These are phyloP conservation scores for Phlyctochytrium arcticum DNA, from an alignment of 192 early-diverging fungal genomes.

Conservation along the genomic window DNA sequence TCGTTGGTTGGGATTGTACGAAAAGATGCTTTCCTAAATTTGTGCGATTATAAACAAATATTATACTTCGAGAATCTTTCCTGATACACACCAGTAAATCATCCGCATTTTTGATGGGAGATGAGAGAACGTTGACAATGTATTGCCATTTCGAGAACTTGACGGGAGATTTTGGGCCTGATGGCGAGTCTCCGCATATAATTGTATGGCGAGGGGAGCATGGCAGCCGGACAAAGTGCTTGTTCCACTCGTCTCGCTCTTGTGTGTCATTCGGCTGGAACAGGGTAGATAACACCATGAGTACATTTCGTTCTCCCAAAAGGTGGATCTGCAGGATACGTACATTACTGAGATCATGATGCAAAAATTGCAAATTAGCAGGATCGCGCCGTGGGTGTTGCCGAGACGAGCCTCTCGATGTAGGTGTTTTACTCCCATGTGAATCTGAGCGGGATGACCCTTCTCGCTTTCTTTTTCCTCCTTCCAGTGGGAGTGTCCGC, in stretches of 20 bases:
- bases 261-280: background rate
- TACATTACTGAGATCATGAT: no score
- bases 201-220: background rate
- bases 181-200: background rate
- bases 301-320: background rate
- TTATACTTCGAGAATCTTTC: no score
- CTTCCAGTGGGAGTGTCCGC: no score
- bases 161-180: background rate
- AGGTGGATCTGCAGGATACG: no score
- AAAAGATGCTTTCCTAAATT: constrained; percentile 10
- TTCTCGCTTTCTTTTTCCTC: no score
- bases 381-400: background rate
- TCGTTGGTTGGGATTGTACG: constrained; percentile 16
- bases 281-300: background rate
- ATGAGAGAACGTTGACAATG: background rate
- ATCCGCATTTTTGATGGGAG: background rate
- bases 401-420: background rate
- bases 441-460: no score
- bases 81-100: background rate
- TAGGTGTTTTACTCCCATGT: background rate
- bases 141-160: constrained; percentile 15
- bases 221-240: constrained; percentile 12
- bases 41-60: background rate
- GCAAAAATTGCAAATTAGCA: background rate
- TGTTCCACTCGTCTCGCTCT: constrained; percentile 10